phyloP scores from a whole-genome alignment of 2,329 filamentous ascomycete species.

The Cucurbitaria berberidis region DNA sequence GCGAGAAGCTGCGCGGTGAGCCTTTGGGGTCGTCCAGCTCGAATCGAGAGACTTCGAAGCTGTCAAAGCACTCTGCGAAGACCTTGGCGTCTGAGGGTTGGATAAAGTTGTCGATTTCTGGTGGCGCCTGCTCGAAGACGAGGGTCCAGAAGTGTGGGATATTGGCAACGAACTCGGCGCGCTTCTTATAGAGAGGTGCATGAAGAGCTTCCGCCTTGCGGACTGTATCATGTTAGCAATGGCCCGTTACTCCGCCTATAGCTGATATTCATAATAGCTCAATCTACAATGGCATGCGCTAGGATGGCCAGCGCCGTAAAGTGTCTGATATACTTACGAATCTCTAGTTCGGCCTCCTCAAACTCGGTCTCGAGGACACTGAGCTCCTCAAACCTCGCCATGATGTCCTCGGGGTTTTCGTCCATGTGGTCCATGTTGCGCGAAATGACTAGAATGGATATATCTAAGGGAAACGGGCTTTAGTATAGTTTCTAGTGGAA shows the following conservation, averaged over 20 bases:
- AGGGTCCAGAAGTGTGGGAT: slow-evolving; percentile 95
- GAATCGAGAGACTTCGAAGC: slow-evolving; percentile 77
- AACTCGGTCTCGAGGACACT: slow-evolving; percentile 82
- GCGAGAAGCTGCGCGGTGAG: slow-evolving; percentile 77
- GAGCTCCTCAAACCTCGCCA: slow-evolving; percentile 71
- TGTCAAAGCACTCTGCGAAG: slow-evolving; percentile 70
- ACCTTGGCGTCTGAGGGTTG: slow-evolving; percentile 78
- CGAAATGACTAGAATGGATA: slow-evolving; percentile 7
- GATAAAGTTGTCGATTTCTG: slow-evolving; percentile 87
- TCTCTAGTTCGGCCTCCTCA: slow-evolving; percentile 79
- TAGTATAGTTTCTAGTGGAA: slow-evolving; percentile 1
- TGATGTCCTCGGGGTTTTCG: slow-evolving; percentile 32
- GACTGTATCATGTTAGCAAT: slow-evolving; percentile 58
- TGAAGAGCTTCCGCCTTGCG: slow-evolving; percentile 73
- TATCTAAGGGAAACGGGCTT: slow-evolving; percentile 26
- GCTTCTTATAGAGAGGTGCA: slow-evolving; percentile 76
- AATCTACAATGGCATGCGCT: background rate
- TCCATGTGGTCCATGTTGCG: slow-evolving; percentile 20
- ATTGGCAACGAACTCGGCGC: slow-evolving; percentile 70
- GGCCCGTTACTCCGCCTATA: background rate
- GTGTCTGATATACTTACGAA: slow-evolving; percentile 62
- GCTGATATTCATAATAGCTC: background rate
- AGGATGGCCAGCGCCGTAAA: background rate
- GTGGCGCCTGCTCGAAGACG: slow-evolving; percentile 84
- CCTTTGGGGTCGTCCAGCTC: slow-evolving; percentile 72